Base-by-base conservation (phyloP, 169 alveolate genomes). In the Plasmodium reichenowi region DNA sequence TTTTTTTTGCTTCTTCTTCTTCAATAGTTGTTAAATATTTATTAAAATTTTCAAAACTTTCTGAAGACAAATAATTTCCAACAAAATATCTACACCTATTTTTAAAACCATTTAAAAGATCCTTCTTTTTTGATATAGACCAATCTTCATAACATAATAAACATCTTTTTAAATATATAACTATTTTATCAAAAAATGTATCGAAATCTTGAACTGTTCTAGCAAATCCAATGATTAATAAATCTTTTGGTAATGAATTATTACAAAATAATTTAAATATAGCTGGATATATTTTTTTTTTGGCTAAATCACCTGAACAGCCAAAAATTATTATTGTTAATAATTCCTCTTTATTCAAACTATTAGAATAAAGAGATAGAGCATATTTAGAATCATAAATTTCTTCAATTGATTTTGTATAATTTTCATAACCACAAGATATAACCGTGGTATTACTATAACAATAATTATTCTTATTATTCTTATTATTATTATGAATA, bases 221-320 rank as follows among this genome's bases (percentile, higher is more conserved):
- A 17, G 74, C 74, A 75, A 91, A 78, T 54, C 92, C 95, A 56
- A 93, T 88, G 47, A 93, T 60, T 73, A 86, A 88, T 67, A 93
- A 73, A 58, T 86, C 72, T 59, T 88, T 91, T 22, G 95, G 95
- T 17, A 93, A 74, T 13, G 67, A 83, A n/a, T 93, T 92, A 73
- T 93, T 93, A 86, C 95, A 93, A 59, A 89, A 93, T 17, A 93
- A 85, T 85, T 92, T 88, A 88, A 93, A 93, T 43, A 93, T 71
- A 12, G 95, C 94, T 13, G 94, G 95, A 59, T 93, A 93, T 10
- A 92, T 89, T 88, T 93, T 93, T 66, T 83, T 93, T 74, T 88
- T 87, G 1, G 95, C 95, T 17, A 93, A 89, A 87, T 93, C 94
- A 10, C 95, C 95, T 54, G 93, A 86, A n/a, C 94, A 93, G 17